Conservation (phyloP, 441 rosid genomes). For the Adansonia madagascariensis region DNA sequence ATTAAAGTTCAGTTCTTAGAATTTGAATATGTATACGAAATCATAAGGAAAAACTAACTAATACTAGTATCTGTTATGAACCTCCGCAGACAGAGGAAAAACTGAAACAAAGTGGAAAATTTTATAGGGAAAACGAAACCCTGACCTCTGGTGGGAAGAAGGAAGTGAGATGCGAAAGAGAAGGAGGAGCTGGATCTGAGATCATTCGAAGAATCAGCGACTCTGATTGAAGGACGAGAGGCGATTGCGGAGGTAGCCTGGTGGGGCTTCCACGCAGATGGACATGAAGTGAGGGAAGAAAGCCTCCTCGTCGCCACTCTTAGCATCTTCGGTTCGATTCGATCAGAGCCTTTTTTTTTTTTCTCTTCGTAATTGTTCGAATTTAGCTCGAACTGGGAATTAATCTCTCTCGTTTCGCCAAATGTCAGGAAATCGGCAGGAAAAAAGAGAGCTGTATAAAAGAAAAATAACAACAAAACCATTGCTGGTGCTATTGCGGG, state of each 20-base stretch:
- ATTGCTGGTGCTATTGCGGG: too few relatives aligned
- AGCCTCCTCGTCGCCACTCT: slow-evolving; percentile 54
- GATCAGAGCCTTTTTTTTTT: background rate
- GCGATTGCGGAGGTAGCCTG: slow-evolving; percentile 34
- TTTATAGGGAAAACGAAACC: slow-evolving; percentile 19
- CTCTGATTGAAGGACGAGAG: slow-evolving; percentile 28
- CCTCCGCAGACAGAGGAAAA: background rate
- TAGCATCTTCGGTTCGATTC: slow-evolving; percentile 37
- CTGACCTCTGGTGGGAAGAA: slow-evolving; percentile 46
- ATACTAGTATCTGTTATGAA: background rate
- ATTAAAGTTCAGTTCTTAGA: background rate
- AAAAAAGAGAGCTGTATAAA: too few relatives aligned
- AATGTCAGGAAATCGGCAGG: too few relatives aligned
- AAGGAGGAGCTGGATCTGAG: slow-evolving; percentile 26
- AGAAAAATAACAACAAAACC: too few relatives aligned
- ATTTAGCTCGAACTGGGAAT: background rate
- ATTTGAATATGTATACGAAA: background rate
- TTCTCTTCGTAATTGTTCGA: background rate
- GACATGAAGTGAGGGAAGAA: slow-evolving; percentile 40
- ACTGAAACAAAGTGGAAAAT: background rate
- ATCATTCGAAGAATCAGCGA: slow-evolving; percentile 30
- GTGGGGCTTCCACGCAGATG: slow-evolving; percentile 35
- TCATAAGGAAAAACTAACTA: background rate
- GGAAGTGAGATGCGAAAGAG: slow-evolving; percentile 32
- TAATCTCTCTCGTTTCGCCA: background rate